Evolutionary conservation across 441 rosid genomes (phyloP), one percentile per base, ranked within the genome.

Genomic region (Pelargonium australe): DNA sequence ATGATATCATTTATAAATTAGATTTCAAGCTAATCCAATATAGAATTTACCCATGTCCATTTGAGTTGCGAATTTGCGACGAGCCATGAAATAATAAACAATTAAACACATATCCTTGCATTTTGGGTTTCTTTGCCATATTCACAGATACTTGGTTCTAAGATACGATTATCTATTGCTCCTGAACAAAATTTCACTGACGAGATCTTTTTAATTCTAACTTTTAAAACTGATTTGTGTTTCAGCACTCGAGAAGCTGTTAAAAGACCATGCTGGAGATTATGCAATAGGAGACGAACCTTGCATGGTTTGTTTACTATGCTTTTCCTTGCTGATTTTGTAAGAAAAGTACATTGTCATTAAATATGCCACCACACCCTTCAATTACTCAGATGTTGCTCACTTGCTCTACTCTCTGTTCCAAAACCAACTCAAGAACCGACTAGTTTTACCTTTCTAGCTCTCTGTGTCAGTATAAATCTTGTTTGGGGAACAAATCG

Each of bases 261-360:
- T 92, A 64, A 83, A 78, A 68, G 83, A 70, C 68, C 80, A 70
- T 53, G 79, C 95, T 70, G 89, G 97, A 69, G 85, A 76, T 79
- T 86, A 85, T 79, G 91, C 95, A 0, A 89, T 87, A 11, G 95
- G 93, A 65, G 90, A 90, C 74, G 87, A 85, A 76, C 80, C 87
- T 79, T 84, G 8, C 73, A 70, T 87, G 96, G 96, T 85, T 73
- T 68, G 76, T 64, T 70, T 41, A 67, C 44, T 25, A 14, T 65
- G 41, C 57, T 66, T 61, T 28, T 73, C 43, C 73, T 60, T 64
- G 1, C 63, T 43, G 28, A 44, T 44, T 65, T 71, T 47, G 41
- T 17, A 2, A 14, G 8, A 5, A 60, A 19, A 60, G 64, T 6
- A 25, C 19, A 25, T 60, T 1, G 51, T 40, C 43, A 1, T 40